Evolutionary conservation across 441 rosid species (phyloP).

Genomic region (Francoa sonchifolia): DNA sequence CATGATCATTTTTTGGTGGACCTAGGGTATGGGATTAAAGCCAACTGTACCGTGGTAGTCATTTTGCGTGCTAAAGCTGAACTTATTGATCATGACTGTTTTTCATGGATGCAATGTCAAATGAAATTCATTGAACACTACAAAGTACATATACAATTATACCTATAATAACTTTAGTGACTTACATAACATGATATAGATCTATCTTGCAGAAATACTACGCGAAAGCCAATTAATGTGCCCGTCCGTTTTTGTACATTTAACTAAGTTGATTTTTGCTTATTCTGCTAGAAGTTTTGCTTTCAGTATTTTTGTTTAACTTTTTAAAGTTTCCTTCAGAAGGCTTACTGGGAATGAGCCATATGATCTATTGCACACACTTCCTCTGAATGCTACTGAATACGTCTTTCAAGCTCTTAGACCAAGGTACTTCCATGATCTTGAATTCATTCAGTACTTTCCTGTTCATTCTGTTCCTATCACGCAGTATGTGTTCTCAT

Average conservation of each 20-base stretch:
- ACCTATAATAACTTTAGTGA: neutral
- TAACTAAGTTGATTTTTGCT: neutral
- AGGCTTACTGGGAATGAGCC: constrained; percentile 19
- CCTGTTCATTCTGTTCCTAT: neutral
- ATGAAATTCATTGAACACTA: too few species aligned
- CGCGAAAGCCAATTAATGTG: neutral
- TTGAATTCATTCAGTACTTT: neutral
- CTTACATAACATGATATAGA: neutral
- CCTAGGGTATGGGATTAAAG: too few species aligned
- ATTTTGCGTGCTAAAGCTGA: too few species aligned
- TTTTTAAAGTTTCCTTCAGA: constrained; percentile 18
- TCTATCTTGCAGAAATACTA: neutral
- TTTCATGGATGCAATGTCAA: neutral
- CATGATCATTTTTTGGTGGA: too few species aligned
- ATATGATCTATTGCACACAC: constrained; percentile 25
- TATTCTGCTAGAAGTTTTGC: constrained; percentile 2
- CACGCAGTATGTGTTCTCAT: too few species aligned
- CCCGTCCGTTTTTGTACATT: neutral
- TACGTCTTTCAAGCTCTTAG: constrained; percentile 59
- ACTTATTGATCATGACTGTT: neutral
- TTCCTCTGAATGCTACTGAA: constrained; percentile 48
- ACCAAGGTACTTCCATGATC: constrained; percentile 34
- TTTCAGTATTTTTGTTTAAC: neutral
- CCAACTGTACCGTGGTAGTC: too few species aligned
- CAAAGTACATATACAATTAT: too few species aligned